phyloP scores from a whole-genome alignment of 805 yeast genomes.

The Clavispora asparagi region DNA sequence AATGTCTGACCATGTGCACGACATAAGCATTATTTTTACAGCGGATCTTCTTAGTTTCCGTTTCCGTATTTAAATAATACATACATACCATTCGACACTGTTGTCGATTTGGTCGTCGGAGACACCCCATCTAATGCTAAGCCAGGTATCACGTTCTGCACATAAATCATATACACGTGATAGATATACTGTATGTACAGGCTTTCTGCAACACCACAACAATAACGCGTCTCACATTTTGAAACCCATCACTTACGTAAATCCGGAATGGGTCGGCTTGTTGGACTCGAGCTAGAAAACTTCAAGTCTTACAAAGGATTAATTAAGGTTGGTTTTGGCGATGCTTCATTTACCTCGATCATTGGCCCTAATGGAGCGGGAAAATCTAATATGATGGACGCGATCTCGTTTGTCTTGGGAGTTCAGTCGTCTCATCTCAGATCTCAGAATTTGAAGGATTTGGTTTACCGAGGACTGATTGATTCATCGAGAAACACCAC shows the following conservation, averaged over 20 bases:
- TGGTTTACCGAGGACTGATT: constrained; percentile 70
- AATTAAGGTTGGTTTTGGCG: constrained; percentile 75
- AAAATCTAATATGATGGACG: constrained; percentile 96
- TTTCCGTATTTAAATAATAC: too few relatives aligned
- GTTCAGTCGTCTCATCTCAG: constrained; percentile 71
- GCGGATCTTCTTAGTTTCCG: too few relatives aligned
- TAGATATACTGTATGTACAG: too few relatives aligned
- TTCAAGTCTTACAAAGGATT: constrained; percentile 89
- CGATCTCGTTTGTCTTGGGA: constrained; percentile 91
- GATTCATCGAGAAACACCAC: neutral
- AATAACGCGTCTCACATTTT: constrained; percentile 4
- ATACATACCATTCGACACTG: too few relatives aligned
- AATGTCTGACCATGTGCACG: too few relatives aligned
- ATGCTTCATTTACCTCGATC: constrained; percentile 78
- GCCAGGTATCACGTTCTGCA: too few relatives aligned
- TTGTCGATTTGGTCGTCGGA: too few relatives aligned
- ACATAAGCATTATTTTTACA: too few relatives aligned
- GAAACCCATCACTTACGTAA: neutral
- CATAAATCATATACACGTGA: too few relatives aligned
- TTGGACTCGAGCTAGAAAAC: constrained; percentile 73
- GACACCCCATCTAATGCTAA: too few relatives aligned
- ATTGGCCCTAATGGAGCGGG: constrained; percentile 99
- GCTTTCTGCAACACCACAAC: neutral
- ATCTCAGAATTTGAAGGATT: constrained; percentile 65
- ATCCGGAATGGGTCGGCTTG: constrained; percentile 67